Evolutionary conservation across 1,139 yeast genomes (phyloP).

Genomic region (Pichia sp.): DNA sequence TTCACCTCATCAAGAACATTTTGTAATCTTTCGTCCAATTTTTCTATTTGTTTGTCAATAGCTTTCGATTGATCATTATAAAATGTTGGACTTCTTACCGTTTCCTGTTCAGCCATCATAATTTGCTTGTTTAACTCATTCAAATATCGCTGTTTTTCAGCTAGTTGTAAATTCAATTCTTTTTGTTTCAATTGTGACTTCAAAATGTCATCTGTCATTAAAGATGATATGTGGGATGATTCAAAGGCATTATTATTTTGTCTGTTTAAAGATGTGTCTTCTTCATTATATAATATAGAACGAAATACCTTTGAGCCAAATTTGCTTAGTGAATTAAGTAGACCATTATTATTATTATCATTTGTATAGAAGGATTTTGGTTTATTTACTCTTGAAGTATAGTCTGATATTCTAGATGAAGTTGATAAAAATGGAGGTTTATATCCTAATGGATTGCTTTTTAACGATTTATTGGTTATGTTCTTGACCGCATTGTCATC

Average conservation of each 20-base stretch:
- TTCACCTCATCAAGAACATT: conserved; percentile 15
- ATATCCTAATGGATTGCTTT: conserved; percentile 7
- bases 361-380: neutral
- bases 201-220: neutral
- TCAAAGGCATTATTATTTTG: too few relatives aligned
- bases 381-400: conserved; percentile 1
- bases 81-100: neutral
- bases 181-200: conserved; percentile 3
- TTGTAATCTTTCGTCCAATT: conserved; percentile 16
- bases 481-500: conserved; percentile 18
- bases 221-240: too few relatives aligned
- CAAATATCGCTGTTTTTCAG: conserved; percentile 8
- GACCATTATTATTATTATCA: conserved; percentile 14
- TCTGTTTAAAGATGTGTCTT: conserved; percentile 4
- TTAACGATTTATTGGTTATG: conserved; percentile 15
- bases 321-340: conserved; percentile 24
- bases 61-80: neutral
- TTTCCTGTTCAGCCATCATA: conserved; percentile 3
- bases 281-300: conserved; percentile 26
- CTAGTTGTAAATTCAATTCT: conserved; percentile 10
- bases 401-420: neutral
- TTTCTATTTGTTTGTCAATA: conserved; percentile 9
- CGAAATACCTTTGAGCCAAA: conserved; percentile 25
- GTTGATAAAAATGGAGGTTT: neutral
- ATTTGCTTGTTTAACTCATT: conserved; percentile 10